Conservation (phyloP, 2,329 filamentous ascomycete species). For the Pochonia chlamydosporia region DNA sequence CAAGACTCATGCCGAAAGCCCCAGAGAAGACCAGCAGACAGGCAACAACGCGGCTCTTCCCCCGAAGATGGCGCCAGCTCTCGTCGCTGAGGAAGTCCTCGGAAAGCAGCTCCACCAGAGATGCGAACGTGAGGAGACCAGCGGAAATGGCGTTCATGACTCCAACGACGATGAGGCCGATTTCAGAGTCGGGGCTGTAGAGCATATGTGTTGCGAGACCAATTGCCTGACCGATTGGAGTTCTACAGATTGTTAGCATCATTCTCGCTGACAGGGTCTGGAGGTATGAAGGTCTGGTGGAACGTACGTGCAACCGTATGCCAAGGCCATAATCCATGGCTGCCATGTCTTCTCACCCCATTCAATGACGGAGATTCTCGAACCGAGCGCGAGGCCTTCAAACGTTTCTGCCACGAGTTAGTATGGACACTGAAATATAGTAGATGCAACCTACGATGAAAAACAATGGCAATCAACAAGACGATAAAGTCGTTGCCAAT, state of each 20-base stretch:
- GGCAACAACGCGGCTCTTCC: conserved; percentile 46
- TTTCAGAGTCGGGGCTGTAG: conserved; percentile 61
- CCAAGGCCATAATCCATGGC: conserved; percentile 52
- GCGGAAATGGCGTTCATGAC: conserved; percentile 70
- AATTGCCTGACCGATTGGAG: conserved; percentile 68
- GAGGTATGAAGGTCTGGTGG: background rate
- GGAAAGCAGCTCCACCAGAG: conserved; percentile 64
- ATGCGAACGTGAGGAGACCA: conserved; percentile 66
- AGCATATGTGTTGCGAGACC: conserved; percentile 63
- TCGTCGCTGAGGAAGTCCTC: conserved; percentile 65
- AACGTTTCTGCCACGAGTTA: conserved; percentile 29
- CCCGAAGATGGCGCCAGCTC: conserved; percentile 51
- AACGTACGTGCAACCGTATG: conserved; percentile 44
- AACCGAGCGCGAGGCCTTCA: conserved; percentile 56
- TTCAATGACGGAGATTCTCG: conserved; percentile 53
- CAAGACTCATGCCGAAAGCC: conserved; percentile 57
- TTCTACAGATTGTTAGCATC: conserved; percentile 21
- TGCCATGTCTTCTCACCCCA: conserved; percentile 34
- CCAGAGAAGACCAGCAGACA: conserved; percentile 53
- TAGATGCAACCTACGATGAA: conserved; percentile 45
- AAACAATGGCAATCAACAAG: conserved; percentile 72
- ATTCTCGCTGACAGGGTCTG: background rate
- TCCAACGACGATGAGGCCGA: conserved; percentile 64
- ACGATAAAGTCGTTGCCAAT: conserved; percentile 71
- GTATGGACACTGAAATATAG: background rate